Evolutionary conservation across 129 eudicot genomes (phyloP), one percentile per base, ranked within the genome.

Genomic region (Pulicaria dysenterica): DNA sequence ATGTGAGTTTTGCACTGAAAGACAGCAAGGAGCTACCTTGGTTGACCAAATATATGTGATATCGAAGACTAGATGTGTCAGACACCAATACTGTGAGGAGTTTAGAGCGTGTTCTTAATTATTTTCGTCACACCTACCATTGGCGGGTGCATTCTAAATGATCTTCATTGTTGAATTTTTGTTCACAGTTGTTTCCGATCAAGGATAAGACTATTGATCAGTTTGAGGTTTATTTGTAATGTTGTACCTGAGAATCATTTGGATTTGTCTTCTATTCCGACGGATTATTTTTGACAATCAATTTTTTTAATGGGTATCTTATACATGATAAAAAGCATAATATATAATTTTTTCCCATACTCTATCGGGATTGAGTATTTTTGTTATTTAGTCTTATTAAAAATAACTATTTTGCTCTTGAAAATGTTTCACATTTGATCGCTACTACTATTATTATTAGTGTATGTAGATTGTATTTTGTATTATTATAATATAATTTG

Each of bases 1-100:
- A 95, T 79, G 99, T 95, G 54, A 70, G 85, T 45, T 95, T 95
- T 83, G 97, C 99, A 15, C 88, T 95, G 49, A 95, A 90, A 79
- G 97, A 95, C 80, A 84, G 89, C 81, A 73, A 84, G 79, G 99
- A 95, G 73, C 84, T 83, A 37, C 94, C 97, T 24, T 95, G 97
- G 97, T 67, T 95, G 88, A 83, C 94, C 80, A 90, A 88, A 77
- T 95, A 95, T 62, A 66, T 90, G 58, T 95, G 77, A 81, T 44
- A 7, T 16, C 17, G 39, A 60, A 74, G 73, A 62, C 72, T 43
- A 24, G 60, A 67, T 42, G 76, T 60, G 42, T 15, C 11, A 5
- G 15, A 59, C 24, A 53, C 15, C 37, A 8, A 41, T 58, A 24
- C 31, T 2, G 31, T 54, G 38, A 70, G 17, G 56, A 62, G 67